phyloP scores from a whole-genome alignment of 805 yeast species.

The Candida sphagnicola region DNA sequence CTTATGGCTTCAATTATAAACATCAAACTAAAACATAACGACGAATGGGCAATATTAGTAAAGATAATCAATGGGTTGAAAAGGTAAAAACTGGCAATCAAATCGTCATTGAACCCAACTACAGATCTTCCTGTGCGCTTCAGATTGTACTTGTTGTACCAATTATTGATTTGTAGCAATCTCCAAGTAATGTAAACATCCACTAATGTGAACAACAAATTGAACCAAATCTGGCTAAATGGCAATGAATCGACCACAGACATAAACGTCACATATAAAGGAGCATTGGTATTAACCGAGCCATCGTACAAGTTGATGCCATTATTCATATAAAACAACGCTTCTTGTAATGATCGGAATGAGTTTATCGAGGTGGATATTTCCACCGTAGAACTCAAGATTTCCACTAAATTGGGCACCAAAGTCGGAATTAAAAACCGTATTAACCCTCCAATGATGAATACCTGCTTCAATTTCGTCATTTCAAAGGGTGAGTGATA shows the following conservation, averaged over 20 bases:
- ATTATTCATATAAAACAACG: slow-evolving; percentile 52
- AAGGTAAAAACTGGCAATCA: slow-evolving; percentile 61
- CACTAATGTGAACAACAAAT: slow-evolving; percentile 49
- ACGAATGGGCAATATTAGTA: slow-evolving; percentile 65
- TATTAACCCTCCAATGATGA: slow-evolving; percentile 25
- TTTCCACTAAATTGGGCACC: slow-evolving; percentile 25
- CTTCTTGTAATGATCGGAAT: slow-evolving; percentile 44
- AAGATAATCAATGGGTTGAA: slow-evolving; percentile 79
- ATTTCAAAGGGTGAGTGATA: too few relatives aligned
- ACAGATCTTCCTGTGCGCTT: slow-evolving; percentile 13
- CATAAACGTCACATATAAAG: slow-evolving; percentile 57
- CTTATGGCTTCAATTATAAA: slow-evolving; percentile 46
- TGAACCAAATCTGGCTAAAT: slow-evolving; percentile 17
- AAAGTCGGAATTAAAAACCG: slow-evolving; percentile 33
- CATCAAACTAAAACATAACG: slow-evolving; percentile 58
- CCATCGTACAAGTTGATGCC: slow-evolving; percentile 72
- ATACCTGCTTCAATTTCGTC: slow-evolving; percentile 20
- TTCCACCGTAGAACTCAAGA: slow-evolving; percentile 44
- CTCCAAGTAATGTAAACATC: slow-evolving; percentile 59
- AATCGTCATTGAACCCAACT: slow-evolving; percentile 32
- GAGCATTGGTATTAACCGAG: slow-evolving; percentile 84
- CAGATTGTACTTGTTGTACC: slow-evolving; percentile 27
- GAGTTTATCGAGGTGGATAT: slow-evolving; percentile 74
- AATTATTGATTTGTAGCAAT: slow-evolving; percentile 46
- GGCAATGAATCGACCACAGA: slow-evolving; percentile 29